Conservation (phyloP, 2,329 filamentous ascomycete species). For the Plectosphaerella cucumerina region DNA sequence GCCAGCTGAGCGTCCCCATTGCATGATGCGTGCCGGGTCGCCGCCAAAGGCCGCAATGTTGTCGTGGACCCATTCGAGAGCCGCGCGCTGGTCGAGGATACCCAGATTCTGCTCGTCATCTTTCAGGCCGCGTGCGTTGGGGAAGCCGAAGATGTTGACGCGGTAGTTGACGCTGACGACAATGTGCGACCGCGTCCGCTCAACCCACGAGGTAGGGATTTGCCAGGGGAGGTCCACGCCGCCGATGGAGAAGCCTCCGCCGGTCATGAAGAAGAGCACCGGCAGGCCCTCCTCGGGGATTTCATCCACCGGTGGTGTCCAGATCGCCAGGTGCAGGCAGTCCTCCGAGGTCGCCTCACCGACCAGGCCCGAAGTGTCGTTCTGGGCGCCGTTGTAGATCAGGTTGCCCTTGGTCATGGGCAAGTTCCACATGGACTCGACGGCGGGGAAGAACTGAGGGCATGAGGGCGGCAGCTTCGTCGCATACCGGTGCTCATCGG, state of each 20-base stretch:
- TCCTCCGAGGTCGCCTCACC: conserved; percentile 25
- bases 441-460: conserved; percentile 25
- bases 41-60: too few relatives aligned
- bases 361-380: conserved; percentile 14
- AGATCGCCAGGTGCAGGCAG: conserved; percentile 41
- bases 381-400: conserved; percentile 16
- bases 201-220: conserved; percentile 37
- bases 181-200: conserved; percentile 29
- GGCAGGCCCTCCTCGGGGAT: conserved; percentile 26
- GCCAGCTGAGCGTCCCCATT: conserved; percentile 45
- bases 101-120: conserved; percentile 11
- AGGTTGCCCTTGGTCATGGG: conserved; percentile 14
- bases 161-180: conserved; percentile 14
- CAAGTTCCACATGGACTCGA: conserved; percentile 21
- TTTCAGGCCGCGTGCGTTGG: conserved; percentile 8
- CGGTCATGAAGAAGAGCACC: conserved; percentile 43
- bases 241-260: conserved; percentile 39
- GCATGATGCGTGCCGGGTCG: conserved; percentile 29
- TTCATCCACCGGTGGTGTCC: conserved; percentile 26
- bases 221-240: conserved; percentile 40
- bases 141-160: conserved; percentile 14
- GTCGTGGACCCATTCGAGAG: conserved; percentile 14
- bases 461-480: conserved; percentile 25
- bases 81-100: conserved; percentile 11
- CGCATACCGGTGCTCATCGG: conserved; percentile 18